Base-by-base conservation (phyloP, 352 stramenopile genomes). In the Phytophthora melonis region DNA sequence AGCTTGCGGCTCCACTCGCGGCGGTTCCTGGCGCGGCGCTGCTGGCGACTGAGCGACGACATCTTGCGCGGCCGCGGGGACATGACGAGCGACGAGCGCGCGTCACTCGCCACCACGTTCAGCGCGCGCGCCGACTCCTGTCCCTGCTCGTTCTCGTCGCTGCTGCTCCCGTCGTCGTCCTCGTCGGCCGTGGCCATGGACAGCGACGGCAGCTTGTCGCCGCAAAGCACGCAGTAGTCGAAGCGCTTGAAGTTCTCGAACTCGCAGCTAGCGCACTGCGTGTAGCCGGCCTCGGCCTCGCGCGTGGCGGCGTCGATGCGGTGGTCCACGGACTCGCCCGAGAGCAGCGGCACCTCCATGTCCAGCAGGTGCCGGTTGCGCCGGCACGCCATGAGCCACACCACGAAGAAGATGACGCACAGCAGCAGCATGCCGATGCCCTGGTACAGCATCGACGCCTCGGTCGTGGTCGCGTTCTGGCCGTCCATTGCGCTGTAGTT, bases 211-310 rank as follows among this genome's bases (percentile, higher is more conserved):
- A 92, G 70, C 32, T 85, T 86, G 41, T 91, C 83, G 32, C 87
- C 87, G 54, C 87, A 94, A 11, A 93, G 67, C 18, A 80, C 81
- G 64, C 87, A 94, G 68, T 90, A 78, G 27, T 79, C 70, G 63
- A 89, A 86, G 52, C 84, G 81, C 62, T 79, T 86, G 74, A 94
- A 94, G 75, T 94, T 94, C 54, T 93, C 87, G 64, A 94, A 94
- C 23, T 72, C 80, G 49, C 87, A 94, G 19, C 72, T 83, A 0
- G 55, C 19, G 63, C 87, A 94, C 0, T 77, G 62, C 2, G 62
- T 78, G 52, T 79, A 89, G 2, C 87, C 87, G 0, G 67, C 82
- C 58, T 89, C 83, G 1, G 84, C 87, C 67, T 93, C 84, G 69
- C 83, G 65, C 7, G 82, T 89, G 13, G 79, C 86, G 7, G 82